Evolutionary conservation across 495 filamentous ascomycete genomes (phyloP), one percentile per base, ranked within the genome.

Genomic region (Daldinia grandis): DNA sequence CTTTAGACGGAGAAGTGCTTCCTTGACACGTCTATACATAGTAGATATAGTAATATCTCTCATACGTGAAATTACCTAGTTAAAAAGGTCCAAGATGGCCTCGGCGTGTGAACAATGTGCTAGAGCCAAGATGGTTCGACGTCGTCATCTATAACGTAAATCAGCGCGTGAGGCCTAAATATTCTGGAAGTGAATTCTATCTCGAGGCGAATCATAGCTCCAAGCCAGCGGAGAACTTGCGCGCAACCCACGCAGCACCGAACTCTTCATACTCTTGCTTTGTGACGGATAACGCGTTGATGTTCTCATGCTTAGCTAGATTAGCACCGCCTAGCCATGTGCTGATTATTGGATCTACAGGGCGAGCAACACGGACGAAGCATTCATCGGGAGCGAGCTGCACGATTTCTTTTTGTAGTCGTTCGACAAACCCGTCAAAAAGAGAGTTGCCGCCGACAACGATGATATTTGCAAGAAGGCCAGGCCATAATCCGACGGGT

Each of bases 231-330:
- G 82, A 73, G 58, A 98, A 97, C 74, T 89, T 92, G 66, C 87
- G 88, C 35, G 85, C 87, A 24, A 91, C 85, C 93, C 92, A 98
- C 24, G 80, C 84, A 58, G 88, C 88, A 27, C 95, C 95, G 76
- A 92, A 78, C 78, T 99, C 95, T 55, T 92, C 87, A 78, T 98
- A 98, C 74, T 99, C 93, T 62, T 92, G 86, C 66, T 92, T 91
- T 5, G 92, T 94, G 14, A 98, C 91, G 0, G 88, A 86, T 10
- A 93, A 79, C 40, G 82, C 81, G 64, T 87, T 82, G 51, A 94
- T 71, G 38, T 89, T 84, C 60, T 84, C 84, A 75, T 95, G 88
- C 31, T 78, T 85, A 1, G 93, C 94, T 56, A 97, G 82, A 38
- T 86, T 85, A 25, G 91, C 90, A 15, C 90, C 96, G 17, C 95